These are phyloP conservation scores for Letharia lupina DNA, from an alignment of 495 filamentous ascomycete species.

Conservation along the genomic window DNA sequence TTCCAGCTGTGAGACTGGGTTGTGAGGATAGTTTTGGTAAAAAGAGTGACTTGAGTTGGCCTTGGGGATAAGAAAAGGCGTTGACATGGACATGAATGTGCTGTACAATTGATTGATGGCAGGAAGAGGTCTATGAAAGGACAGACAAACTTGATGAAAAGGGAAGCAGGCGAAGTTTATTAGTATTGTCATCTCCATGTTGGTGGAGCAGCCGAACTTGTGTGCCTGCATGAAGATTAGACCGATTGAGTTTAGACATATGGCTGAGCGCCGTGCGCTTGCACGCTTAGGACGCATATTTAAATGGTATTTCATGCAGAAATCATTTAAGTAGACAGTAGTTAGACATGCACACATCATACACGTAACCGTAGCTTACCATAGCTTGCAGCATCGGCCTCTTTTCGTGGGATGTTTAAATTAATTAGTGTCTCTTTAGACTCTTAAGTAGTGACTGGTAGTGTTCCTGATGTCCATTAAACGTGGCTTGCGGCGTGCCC, in stretches of 20 bases:
- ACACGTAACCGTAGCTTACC: background rate
- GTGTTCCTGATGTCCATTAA: background rate
- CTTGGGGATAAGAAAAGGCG: background rate
- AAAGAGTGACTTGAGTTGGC: conserved; percentile 11
- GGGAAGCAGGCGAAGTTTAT: background rate
- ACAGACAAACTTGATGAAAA: background rate
- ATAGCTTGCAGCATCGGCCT: background rate
- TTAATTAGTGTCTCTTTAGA: background rate
- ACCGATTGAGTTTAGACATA: conserved; percentile 9
- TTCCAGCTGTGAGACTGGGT: background rate
- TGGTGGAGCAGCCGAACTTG: background rate
- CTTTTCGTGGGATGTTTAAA: background rate
- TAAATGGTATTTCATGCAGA: background rate
- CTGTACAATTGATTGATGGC: background rate
- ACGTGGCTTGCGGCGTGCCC: conserved; percentile 1
- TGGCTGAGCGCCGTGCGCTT: conserved; percentile 13
- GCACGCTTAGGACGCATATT: background rate
- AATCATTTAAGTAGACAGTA: background rate
- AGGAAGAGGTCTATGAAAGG: background rate
- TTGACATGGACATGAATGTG: background rate
- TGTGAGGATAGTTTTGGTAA: background rate
- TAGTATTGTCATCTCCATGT: conserved; percentile 1
- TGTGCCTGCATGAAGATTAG: conserved; percentile 11
- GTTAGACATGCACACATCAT: no score
- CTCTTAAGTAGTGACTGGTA: background rate